Evolutionary conservation across 352 stramenopile genomes (phyloP).

Genomic region (Pythium pectinolyticum): DNA sequence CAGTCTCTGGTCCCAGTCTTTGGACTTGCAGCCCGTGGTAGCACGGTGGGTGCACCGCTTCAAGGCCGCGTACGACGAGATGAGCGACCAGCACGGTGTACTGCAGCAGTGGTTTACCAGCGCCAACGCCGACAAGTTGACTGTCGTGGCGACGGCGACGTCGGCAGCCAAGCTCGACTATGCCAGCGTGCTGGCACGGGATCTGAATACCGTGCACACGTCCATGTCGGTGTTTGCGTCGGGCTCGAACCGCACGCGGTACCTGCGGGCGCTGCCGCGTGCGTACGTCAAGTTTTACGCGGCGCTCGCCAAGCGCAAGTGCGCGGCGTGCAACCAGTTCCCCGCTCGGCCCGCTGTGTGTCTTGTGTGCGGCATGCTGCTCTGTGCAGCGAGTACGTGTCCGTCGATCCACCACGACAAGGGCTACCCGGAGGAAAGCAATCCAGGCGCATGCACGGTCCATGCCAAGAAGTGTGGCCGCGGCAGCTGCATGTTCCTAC

Average conservation of each 20-base stretch:
- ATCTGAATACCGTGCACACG: slow-evolving; percentile 80
- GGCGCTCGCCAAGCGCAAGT: slow-evolving; percentile 79
- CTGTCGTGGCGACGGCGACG: too few relatives aligned
- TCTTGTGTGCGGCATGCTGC: slow-evolving; percentile 75
- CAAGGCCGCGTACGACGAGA: slow-evolving; percentile 70
- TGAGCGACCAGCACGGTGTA: slow-evolving; percentile 69
- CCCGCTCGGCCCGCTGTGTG: slow-evolving; percentile 81
- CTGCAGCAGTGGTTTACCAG: slow-evolving; percentile 76
- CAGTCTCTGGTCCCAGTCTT: slow-evolving; percentile 21
- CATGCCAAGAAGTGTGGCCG: slow-evolving; percentile 86
- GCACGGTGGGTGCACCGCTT: slow-evolving; percentile 66
- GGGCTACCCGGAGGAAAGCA: slow-evolving; percentile 75
- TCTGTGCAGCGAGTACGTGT: slow-evolving; percentile 83
- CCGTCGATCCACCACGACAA: slow-evolving; percentile 72
- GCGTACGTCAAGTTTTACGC: slow-evolving; percentile 87
- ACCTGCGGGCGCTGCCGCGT: slow-evolving; percentile 67
- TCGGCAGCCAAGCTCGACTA: slow-evolving; percentile 38
- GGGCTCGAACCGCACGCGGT: slow-evolving; percentile 62
- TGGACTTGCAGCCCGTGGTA: slow-evolving; percentile 40
- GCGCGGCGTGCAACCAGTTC: slow-evolving; percentile 73
- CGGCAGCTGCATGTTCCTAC: slow-evolving; percentile 78
- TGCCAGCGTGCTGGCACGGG: slow-evolving; percentile 47
- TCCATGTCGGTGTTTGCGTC: slow-evolving; percentile 74
- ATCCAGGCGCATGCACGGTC: slow-evolving; percentile 78
- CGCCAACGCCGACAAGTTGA: slow-evolving; percentile 53